Percentiles rank a stretch among this genome's conserved stretches.
Evolutionary conservation across 352 stramenopile species (phyloP).

Genomic region (Phytophthora nicotianae): DNA sequence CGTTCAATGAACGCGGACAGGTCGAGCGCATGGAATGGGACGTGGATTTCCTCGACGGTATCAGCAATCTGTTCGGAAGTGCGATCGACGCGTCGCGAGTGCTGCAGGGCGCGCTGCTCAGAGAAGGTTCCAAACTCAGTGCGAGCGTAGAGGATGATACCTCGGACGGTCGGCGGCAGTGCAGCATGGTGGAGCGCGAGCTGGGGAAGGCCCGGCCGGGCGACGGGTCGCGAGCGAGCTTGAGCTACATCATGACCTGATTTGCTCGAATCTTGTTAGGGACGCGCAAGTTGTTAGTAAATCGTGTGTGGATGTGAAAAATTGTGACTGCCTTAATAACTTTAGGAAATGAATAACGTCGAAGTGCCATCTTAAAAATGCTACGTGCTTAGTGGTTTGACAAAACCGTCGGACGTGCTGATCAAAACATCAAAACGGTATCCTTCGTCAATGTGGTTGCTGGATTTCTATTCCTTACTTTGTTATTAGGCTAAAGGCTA

Average conservation of each 20-base stretch:
- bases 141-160: slow-evolving; percentile 32
- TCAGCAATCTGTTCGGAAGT: slow-evolving; percentile 41
- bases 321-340: not conserved
- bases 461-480: too few relatives aligned
- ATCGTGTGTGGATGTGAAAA: not conserved
- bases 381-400: not conserved
- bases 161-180: slow-evolving; percentile 18
- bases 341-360: slow-evolving; percentile 11
- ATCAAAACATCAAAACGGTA: too few relatives aligned
- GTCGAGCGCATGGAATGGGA: slow-evolving; percentile 45
- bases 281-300: slow-evolving; percentile 9
- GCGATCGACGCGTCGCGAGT: slow-evolving; percentile 30
- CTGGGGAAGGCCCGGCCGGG: not conserved
- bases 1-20: slow-evolving; percentile 51
- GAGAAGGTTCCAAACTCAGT: slow-evolving; percentile 35
- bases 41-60: slow-evolving; percentile 49
- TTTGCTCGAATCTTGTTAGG: too few relatives aligned
- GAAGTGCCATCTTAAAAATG: slow-evolving; percentile 1
- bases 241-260: slow-evolving; percentile 21
- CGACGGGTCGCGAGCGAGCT: not conserved
- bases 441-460: too few relatives aligned
- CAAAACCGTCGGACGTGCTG: not conserved
- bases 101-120: slow-evolving; percentile 35
- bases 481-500: too few relatives aligned
- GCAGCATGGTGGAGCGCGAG: slow-evolving; percentile 28